Evolutionary conservation across 495 filamentous ascomycete species (phyloP).

Genomic region (Neurospora pannonica): DNA sequence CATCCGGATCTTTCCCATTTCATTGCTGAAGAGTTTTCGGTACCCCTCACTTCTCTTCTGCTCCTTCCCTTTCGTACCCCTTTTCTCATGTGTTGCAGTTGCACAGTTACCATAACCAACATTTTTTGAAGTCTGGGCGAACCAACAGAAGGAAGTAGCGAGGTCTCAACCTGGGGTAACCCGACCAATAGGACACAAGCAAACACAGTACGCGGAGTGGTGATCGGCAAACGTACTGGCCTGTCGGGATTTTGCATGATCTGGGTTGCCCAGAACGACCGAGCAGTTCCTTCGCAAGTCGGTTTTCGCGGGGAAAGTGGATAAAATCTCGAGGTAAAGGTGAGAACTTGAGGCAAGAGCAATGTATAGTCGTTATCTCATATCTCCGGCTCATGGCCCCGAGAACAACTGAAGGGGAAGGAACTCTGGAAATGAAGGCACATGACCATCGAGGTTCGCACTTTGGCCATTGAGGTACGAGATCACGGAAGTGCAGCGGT

Average conservation of each 20-base stretch:
- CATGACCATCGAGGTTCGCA: not conserved
- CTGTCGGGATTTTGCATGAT: not conserved
- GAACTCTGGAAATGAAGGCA: not conserved
- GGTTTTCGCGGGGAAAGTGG: not conserved
- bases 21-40: too few relatives aligned
- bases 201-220: not conserved
- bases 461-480: not conserved
- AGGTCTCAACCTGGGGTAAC: not conserved
- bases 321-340: not conserved
- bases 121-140: not conserved
- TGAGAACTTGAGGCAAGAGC: not conserved
- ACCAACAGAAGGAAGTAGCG: not conserved
- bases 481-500: too few relatives aligned
- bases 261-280: not conserved
- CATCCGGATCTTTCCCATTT: too few relatives aligned
- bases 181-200: not conserved
- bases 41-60: rapidly evolving
- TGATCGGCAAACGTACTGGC: not conserved
- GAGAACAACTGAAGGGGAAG: too few relatives aligned
- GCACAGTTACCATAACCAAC: not conserved
- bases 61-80: not conserved
- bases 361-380: not conserved
- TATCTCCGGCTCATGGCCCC: too few relatives aligned
- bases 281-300: not conserved
- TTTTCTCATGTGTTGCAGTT: not conserved